phyloP scores from a whole-genome alignment of 148 eudicot species.

The Persicaria maculosa region DNA sequence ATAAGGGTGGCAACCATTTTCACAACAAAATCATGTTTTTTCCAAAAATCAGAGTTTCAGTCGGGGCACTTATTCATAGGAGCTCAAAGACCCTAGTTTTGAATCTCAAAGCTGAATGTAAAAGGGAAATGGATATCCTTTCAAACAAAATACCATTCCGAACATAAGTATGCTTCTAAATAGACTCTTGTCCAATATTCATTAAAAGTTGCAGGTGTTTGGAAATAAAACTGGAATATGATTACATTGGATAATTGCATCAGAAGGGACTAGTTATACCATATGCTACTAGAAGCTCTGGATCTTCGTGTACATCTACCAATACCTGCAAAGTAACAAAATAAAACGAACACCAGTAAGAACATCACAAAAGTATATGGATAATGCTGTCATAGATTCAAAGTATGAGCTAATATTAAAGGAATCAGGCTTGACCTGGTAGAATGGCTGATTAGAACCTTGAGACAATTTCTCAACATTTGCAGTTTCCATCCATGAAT shows the following conservation, averaged over 20 bases:
- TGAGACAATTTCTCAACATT: slow-evolving; percentile 58
- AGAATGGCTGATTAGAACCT: slow-evolving; percentile 90
- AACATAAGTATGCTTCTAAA: neutral
- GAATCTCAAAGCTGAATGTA: neutral
- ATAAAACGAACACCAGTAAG: neutral
- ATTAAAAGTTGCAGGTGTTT: neutral
- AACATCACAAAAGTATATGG: neutral
- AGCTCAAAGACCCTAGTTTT: neutral
- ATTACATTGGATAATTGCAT: neutral
- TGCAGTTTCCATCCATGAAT: slow-evolving; percentile 84
- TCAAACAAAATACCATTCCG: neutral
- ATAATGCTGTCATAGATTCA: neutral
- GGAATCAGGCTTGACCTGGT: slow-evolving; percentile 49
- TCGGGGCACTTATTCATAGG: neutral
- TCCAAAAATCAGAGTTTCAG: neutral
- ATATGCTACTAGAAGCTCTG: slow-evolving; percentile 75
- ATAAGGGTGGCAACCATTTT: neutral
- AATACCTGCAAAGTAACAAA: slow-evolving; percentile 53
- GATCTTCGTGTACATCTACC: slow-evolving; percentile 72
- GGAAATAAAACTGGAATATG: neutral
- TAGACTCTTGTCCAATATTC: neutral
- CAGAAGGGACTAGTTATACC: slow-evolving; percentile 38
- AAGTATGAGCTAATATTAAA: neutral
- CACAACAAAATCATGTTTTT: neutral
- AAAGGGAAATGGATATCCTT: neutral